Evolutionary conservation across 23 red algal genomes (phyloP).

Genomic region (Pyropia haitanensis): DNA sequence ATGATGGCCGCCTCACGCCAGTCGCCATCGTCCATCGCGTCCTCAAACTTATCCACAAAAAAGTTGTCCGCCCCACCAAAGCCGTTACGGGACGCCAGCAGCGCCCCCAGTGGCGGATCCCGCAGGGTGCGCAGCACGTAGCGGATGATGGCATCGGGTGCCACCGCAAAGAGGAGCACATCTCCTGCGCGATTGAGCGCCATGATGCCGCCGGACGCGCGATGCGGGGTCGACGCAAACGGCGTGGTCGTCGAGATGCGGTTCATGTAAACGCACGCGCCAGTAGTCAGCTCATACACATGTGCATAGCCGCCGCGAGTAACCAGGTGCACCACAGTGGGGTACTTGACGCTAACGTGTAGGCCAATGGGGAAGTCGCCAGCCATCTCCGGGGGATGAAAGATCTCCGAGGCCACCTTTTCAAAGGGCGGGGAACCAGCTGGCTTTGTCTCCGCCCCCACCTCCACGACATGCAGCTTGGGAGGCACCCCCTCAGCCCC

Average conservation of each 20-base stretch:
- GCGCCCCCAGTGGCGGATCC: slow-evolving; percentile 64
- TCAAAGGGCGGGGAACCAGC: slow-evolving; percentile 39
- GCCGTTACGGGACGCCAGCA: slow-evolving; percentile 74
- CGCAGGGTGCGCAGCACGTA: slow-evolving; percentile 67
- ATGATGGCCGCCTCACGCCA: slow-evolving; percentile 75
- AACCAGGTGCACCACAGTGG: slow-evolving; percentile 61
- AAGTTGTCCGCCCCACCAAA: slow-evolving; percentile 74
- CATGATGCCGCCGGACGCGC: slow-evolving; percentile 63
- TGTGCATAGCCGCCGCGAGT: slow-evolving; percentile 90
- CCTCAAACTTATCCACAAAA: slow-evolving; percentile 74
- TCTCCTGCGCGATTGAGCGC: slow-evolving; percentile 79
- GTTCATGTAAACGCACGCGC: slow-evolving; percentile 88
- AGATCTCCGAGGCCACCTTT: slow-evolving; percentile 73
- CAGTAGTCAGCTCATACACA: slow-evolving; percentile 73
- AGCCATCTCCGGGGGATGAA: slow-evolving; percentile 58
- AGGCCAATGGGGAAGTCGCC: slow-evolving; percentile 72
- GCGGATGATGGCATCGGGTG: slow-evolving; percentile 40
- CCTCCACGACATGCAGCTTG: slow-evolving; percentile 44
- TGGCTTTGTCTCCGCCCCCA: slow-evolving; percentile 38
- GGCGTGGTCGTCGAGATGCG: slow-evolving; percentile 70
- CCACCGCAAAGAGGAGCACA: slow-evolving; percentile 56
- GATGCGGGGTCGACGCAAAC: slow-evolving; percentile 55
- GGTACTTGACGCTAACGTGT: slow-evolving; percentile 54
- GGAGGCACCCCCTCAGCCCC: slow-evolving; percentile 3
- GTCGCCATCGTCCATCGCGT: slow-evolving; percentile 59